phyloP scores from a whole-genome alignment of 2,329 filamentous ascomycete genomes.

The Scytalidium lignicola region DNA sequence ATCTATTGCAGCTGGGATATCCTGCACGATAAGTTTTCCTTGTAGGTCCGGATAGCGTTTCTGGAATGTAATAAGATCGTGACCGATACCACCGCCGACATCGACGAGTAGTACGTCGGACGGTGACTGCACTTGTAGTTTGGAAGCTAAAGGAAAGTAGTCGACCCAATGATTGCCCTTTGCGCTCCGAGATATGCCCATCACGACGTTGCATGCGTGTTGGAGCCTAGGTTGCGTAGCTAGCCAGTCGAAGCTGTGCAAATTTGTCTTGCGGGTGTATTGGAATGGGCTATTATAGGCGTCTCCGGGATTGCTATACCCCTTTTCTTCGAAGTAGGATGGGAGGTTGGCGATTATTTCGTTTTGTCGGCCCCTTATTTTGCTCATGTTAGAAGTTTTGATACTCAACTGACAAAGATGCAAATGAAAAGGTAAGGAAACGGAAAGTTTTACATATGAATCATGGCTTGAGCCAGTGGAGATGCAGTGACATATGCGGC shows the following conservation, averaged over 20 bases:
- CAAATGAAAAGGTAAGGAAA: no score
- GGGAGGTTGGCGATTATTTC: slow-evolving; percentile 6
- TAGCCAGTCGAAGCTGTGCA: slow-evolving; percentile 11
- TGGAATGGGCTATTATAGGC: slow-evolving; percentile 12
- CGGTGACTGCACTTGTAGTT: slow-evolving; percentile 1
- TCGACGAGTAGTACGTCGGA: slow-evolving; percentile 6
- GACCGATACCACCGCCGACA: slow-evolving; percentile 12
- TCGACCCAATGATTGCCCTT: slow-evolving; percentile 5
- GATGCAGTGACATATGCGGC: slow-evolving; percentile 5
- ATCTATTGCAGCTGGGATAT: slow-evolving; percentile 14
- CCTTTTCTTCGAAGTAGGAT: slow-evolving; percentile 6
- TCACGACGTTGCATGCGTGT: slow-evolving; percentile 10
- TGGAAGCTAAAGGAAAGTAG: slow-evolving; percentile 5
- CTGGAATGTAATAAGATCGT: slow-evolving; percentile 11
- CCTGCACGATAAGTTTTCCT: slow-evolving; percentile 16
- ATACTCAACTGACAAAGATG: no score
- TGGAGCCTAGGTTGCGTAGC: slow-evolving; percentile 8
- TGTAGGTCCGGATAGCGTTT: slow-evolving; percentile 5
- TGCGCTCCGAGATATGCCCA: slow-evolving; percentile 5
- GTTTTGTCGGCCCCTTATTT: slow-evolving; percentile 4
- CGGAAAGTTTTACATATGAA: not conserved
- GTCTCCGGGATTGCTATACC: slow-evolving; percentile 7
- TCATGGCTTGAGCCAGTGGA: slow-evolving; percentile 3
- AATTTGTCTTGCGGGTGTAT: slow-evolving; percentile 5
- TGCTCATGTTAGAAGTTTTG: no score